Evolutionary conservation across 73 alveolate genomes (phyloP), one percentile per base, ranked within the genome.

Genomic region (Paramecium biaurelia): DNA sequence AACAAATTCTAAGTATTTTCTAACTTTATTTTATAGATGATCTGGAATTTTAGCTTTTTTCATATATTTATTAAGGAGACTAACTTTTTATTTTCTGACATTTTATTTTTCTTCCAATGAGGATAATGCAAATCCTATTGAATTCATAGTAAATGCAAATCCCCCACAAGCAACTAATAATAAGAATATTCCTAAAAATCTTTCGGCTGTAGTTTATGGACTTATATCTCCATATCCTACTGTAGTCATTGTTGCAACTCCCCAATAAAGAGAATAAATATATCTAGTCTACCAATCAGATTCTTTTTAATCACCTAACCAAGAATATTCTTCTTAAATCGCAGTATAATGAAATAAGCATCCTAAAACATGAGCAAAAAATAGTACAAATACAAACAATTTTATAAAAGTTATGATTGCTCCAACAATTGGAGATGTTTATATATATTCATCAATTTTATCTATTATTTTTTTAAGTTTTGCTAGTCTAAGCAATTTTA

Each of bases 211-310:
- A 45, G 96, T 88, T 7, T 24, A 76, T 70, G 95, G 93, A 14
- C 90, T 76, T 12, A 95, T 92, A 85, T 95, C 96, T 14, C 98
- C 98, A 93, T 95, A 95, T 8, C 98, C 98, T 7, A 95, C 96
- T 7, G 98, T 95, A 4, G 96, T 95, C 92, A 95, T 56, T 23
- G 98, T 93, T 21, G 95, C 92, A 67, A 95, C 93, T 56, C 94
- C 82, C 92, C 94, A 95, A 79, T 95, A 95, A 53, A 95, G 85
- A 35, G 96, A 93, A n/a, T 85, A 79, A 32, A 95, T 79, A 89
- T 95, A 95, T 89, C 87, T 72, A 12, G 9, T 38, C n/a, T 72
- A n/a, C 86, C 86, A 72, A 12, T 34, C 38, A 15, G 5, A 14
- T 11, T 74, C 45, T 9, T 37, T 21, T 41, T 68, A 15, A 68